phyloP scores from a whole-genome alignment of 805 yeast genomes.

The Saccharomycopsis amapae region DNA sequence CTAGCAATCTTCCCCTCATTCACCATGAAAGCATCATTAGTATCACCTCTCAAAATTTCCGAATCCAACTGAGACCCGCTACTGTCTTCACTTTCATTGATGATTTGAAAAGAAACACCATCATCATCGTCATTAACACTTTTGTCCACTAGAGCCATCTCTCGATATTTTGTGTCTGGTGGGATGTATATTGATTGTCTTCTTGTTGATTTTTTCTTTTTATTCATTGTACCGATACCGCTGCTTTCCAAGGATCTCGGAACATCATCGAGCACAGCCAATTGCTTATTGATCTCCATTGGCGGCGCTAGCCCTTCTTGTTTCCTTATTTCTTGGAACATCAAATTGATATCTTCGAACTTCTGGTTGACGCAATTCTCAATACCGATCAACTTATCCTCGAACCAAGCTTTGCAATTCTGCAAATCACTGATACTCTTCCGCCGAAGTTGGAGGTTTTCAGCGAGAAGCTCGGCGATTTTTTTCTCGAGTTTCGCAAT shows the following conservation, averaged over 20 bases:
- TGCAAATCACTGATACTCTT: conserved; percentile 28
- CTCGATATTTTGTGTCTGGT: conserved; percentile 24
- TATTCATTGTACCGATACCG: too few species aligned
- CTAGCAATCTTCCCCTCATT: too few species aligned
- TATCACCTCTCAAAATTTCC: background rate
- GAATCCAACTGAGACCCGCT: background rate
- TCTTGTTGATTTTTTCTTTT: conserved; percentile 13
- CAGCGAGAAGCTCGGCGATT: conserved; percentile 42
- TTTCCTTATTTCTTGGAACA: conserved; percentile 32
- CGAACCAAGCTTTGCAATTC: conserved; percentile 30
- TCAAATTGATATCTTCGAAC: conserved; percentile 39
- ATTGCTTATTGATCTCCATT: background rate
- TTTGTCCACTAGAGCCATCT: conserved; percentile 16
- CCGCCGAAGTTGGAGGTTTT: conserved; percentile 40
- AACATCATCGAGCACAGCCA: too few species aligned
- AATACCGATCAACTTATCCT: conserved; percentile 32
- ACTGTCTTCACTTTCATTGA: background rate
- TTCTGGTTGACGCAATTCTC: conserved; percentile 37
- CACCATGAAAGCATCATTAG: too few species aligned
- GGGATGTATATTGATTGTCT: conserved; percentile 24
- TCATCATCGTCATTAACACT: background rate
- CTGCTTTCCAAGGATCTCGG: too few species aligned
- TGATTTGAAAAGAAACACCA: too few species aligned
- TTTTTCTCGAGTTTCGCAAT: conserved; percentile 47
- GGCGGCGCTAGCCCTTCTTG: conserved; percentile 7